Percentiles rank a stretch among this genome's conserved stretches.
These are phyloP conservation scores for Sphaceloma murrayae DNA, from an alignment of 2,329 filamentous ascomycete genomes.

Conservation along the genomic window DNA sequence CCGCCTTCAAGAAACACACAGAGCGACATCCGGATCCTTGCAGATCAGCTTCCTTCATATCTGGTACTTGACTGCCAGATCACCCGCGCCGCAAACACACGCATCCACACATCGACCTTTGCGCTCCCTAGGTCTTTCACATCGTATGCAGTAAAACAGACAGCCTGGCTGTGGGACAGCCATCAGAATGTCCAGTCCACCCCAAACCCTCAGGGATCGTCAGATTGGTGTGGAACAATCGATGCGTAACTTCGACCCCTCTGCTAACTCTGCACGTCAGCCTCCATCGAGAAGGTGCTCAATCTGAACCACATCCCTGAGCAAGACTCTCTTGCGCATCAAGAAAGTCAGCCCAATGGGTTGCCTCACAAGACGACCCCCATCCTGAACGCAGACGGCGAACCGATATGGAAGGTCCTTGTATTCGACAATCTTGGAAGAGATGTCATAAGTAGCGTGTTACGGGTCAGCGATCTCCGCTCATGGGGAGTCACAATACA, in stretches of 20 bases:
- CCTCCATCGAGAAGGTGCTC: conserved; percentile 87
- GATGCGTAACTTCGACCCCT: conserved; percentile 23
- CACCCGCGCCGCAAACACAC: no score
- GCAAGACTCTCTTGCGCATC: conserved; percentile 45
- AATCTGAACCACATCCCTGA: conserved; percentile 73
- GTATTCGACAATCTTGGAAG: conserved; percentile 88
- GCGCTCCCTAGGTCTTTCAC: background rate
- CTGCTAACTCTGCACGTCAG: conserved; percentile 40
- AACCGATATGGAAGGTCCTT: conserved; percentile 94
- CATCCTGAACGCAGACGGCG: conserved; percentile 74
- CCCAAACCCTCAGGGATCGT: conserved; percentile 57
- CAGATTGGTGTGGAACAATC: conserved; percentile 53
- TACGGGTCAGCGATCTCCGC: conserved; percentile 85
- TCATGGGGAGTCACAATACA: conserved; percentile 95
- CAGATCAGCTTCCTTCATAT: no score
- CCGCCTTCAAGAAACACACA: background rate
- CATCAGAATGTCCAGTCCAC: conserved; percentile 44
- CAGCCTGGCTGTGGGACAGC: conserved; percentile 25
- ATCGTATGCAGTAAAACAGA: conserved; percentile 24
- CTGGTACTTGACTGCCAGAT: no score
- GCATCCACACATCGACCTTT: no score
- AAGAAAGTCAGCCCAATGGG: conserved; percentile 55
- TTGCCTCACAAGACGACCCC: conserved; percentile 61
- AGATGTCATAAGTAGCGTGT: conserved; percentile 93
- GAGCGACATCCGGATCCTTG: no score